A percentile compares a stretch with the other conserved stretches of the same genome.
Evolutionary conservation across 164 flowering plant genomes (phyloP).

Genomic region (Pachysandra terminalis): DNA sequence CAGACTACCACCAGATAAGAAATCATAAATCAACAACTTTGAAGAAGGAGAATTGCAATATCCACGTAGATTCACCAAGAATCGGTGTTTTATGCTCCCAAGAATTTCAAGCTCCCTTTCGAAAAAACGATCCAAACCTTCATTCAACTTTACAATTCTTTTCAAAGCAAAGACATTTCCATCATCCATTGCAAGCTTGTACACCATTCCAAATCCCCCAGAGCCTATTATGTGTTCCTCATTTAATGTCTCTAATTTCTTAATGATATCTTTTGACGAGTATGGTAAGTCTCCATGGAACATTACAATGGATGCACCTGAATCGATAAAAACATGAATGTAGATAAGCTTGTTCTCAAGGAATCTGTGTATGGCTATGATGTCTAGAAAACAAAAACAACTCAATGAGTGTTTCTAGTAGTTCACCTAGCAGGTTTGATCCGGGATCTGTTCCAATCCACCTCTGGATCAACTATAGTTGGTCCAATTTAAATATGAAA

Average conservation of each 20-base stretch:
- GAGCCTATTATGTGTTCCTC: conserved; percentile 86
- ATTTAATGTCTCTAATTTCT: conserved; percentile 74
- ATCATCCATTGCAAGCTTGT: conserved; percentile 96
- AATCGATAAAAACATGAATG: conserved; percentile 23
- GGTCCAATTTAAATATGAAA: too few species aligned
- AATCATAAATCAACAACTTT: conserved; percentile 87
- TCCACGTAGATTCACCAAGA: conserved; percentile 89
- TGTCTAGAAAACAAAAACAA: not conserved
- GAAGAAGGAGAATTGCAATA: conserved; percentile 97
- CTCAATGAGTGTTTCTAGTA: not conserved
- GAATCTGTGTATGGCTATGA: not conserved
- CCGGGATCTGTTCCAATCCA: too few species aligned
- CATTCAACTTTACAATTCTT: conserved; percentile 80
- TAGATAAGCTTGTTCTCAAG: not conserved
- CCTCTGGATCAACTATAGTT: too few species aligned
- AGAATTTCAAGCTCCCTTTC: conserved; percentile 98
- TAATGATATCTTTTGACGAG: conserved; percentile 89
- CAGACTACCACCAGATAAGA: conserved; percentile 87
- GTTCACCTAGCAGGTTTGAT: too few species aligned
- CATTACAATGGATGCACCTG: conserved; percentile 97
- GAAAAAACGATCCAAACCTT: conserved; percentile 83
- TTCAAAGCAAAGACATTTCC: conserved; percentile 92
- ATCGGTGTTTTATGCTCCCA: conserved; percentile 93
- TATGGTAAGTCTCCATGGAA: conserved; percentile 98
- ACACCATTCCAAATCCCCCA: conserved; percentile 96